phyloP scores from a whole-genome alignment of 768 basidiomycete genomes.

The Lactarius hengduanensis region DNA sequence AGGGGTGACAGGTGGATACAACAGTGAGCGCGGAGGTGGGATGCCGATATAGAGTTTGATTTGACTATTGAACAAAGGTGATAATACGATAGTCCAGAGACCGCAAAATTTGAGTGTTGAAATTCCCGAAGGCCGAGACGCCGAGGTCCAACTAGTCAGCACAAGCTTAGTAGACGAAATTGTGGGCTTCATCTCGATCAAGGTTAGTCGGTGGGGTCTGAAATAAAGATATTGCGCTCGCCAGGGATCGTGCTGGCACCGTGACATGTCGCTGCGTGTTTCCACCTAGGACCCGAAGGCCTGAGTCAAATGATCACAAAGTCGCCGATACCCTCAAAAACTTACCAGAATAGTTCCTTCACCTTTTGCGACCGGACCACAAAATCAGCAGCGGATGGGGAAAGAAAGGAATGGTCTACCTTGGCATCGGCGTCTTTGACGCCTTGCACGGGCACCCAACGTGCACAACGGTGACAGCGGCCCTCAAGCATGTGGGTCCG shows the following conservation, averaged over 20 bases:
- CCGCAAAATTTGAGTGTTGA: background rate
- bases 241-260: conserved; percentile 53
- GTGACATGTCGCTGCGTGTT: conserved; percentile 80
- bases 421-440: conserved; percentile 73
- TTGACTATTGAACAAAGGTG: background rate
- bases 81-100: conserved; percentile 5
- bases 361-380: conserved; percentile 44
- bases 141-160: background rate
- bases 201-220: conserved; percentile 41
- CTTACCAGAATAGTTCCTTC: conserved; percentile 73
- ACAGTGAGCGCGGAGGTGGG: background rate
- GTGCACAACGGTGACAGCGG: conserved; percentile 72
- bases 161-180: background rate
- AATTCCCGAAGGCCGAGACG: background rate
- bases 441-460: conserved; percentile 73
- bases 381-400: background rate
- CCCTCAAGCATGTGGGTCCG: conserved; percentile 61
- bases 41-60: conserved; percentile 3
- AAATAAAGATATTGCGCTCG: conserved; percentile 56
- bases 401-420: conserved; percentile 37
- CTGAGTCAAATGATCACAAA: background rate
- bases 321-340: conserved; percentile 9
- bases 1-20: background rate
- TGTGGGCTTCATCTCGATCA: background rate
- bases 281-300: conserved; percentile 54